Percentiles rank a stretch among this genome's conserved stretches.
Evolutionary conservation across 768 basidiomycete species (phyloP).

Genomic region (Tricholoma flavovirens): DNA sequence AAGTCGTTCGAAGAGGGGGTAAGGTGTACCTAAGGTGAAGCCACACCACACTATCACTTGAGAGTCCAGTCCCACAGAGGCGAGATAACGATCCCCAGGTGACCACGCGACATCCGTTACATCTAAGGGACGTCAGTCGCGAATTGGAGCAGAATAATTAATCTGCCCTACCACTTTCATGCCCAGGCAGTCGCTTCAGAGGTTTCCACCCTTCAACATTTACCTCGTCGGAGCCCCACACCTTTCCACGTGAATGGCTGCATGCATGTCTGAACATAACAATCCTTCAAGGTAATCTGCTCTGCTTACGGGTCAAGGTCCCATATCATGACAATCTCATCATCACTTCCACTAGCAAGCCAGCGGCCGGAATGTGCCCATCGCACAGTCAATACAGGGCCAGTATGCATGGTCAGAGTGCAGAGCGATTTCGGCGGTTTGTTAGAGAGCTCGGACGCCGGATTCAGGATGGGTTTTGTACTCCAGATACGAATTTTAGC

Average conservation of each 20-base stretch:
- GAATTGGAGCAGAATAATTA: not conserved
- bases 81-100: slow-evolving; percentile 85
- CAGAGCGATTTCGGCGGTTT: slow-evolving; percentile 82
- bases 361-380: slow-evolving; percentile 94
- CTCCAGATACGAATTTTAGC: slow-evolving; percentile 28
- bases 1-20: slow-evolving; percentile 1
- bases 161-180: slow-evolving; percentile 74
- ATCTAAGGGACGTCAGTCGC: slow-evolving; percentile 44
- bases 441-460: slow-evolving; percentile 58
- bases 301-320: slow-evolving; percentile 84
- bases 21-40: slow-evolving; percentile 67
- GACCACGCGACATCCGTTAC: slow-evolving; percentile 96
- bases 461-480: slow-evolving; percentile 87
- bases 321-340: slow-evolving; percentile 95
- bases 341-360: slow-evolving; percentile 95
- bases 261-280: slow-evolving; percentile 3
- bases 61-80: slow-evolving; percentile 91
- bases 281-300: not conserved
- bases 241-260: slow-evolving; percentile 56
- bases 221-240: slow-evolving; percentile 93
- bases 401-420: slow-evolving; percentile 90
- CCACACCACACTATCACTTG: slow-evolving; percentile 93
- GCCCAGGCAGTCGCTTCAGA: slow-evolving; percentile 83
- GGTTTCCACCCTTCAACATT: slow-evolving; percentile 99
- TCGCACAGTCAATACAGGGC: slow-evolving; percentile 83